Base-by-base conservation (phyloP, 352 stramenopile genomes). In the Phytophthora uliginosa region DNA sequence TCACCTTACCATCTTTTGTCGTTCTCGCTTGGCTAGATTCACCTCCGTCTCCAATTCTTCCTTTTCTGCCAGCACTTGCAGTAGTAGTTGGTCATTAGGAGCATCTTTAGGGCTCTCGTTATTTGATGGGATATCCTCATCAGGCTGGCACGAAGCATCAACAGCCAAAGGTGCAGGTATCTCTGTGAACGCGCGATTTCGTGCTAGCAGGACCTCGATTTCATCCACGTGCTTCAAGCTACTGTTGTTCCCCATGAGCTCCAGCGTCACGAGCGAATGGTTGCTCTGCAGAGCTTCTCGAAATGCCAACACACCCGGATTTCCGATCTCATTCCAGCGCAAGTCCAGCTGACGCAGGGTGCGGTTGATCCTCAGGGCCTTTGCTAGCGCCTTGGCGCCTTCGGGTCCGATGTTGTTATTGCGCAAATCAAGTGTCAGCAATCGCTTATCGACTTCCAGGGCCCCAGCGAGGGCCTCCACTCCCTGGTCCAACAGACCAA, bases 391-490 rank as follows among this genome's bases (percentile, higher is more conserved):
- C 31, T 82, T 87, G 17, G 89, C 90, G 15, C 88, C 90, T 31
- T 95, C 91, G 0, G 87, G 71, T 0, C 85, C 74, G 53, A 97
- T 82, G 69, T 93, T 93, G 73, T 97, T 97, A 74, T 97, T 96
- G 18, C 89, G 87, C 45, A 97, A 68, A 50, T 97, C 89, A 15
- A 97, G 77, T 20, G 81, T 69, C 4, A 92, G 50, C 17, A 97
- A 72, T 9, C 77, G 81, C 31, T 81, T 82, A 61, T 97, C 89
- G 10, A 89, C 71, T 64, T 91, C 83, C 3, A 95, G 68, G 8
- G 88, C 87, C 5, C 56, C 56, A 8, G 88, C 84, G 10, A 96
- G 71, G 36, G 87, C 87, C 48, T 86, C 81, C 13, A 96, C 68
- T 2, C 88, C 88, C 33, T 93, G 80, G 60, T 94, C 84, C 47